Percentiles rank a stretch among this genome's conserved stretches.
phyloP scores from a whole-genome alignment of 257 asterid species.

The Gynochthodes officinalis region DNA sequence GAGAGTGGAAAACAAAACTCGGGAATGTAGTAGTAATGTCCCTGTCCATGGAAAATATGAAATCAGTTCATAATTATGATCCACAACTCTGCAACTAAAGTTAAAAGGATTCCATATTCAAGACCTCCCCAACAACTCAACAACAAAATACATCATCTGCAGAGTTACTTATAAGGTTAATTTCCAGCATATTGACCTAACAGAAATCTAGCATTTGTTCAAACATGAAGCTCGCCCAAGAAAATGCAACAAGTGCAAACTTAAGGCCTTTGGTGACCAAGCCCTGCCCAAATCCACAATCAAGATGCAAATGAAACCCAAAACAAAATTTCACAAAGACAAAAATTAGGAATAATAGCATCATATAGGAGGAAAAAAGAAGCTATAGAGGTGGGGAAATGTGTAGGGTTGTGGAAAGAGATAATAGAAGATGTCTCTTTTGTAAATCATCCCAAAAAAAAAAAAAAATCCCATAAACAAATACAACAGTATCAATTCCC shows the following conservation, averaged over 20 bases:
- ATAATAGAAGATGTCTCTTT: not conserved
- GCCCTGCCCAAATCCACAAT: not conserved
- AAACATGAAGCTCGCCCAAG: not conserved
- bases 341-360: not conserved
- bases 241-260: not conserved
- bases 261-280: too few species aligned
- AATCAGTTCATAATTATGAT: not conserved
- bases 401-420: not conserved
- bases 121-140: too few species aligned
- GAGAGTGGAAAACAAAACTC: constrained; percentile 86
- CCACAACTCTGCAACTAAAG: too few species aligned
- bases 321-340: too few species aligned
- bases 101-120: too few species aligned
- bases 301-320: not conserved
- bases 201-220: not conserved
- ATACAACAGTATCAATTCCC: not conserved
- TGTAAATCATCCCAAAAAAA: too few species aligned
- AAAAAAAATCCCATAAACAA: not conserved
- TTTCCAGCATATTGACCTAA: not conserved
- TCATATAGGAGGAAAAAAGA: not conserved
- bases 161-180: not conserved
- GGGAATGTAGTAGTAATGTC: constrained; percentile 92
- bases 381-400: not conserved
- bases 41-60: constrained; percentile 34
- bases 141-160: not conserved